Evolutionary conservation across 441 rosid species (phyloP), one percentile per base, ranked within the genome.

Genomic region (Capsella rubella): DNA sequence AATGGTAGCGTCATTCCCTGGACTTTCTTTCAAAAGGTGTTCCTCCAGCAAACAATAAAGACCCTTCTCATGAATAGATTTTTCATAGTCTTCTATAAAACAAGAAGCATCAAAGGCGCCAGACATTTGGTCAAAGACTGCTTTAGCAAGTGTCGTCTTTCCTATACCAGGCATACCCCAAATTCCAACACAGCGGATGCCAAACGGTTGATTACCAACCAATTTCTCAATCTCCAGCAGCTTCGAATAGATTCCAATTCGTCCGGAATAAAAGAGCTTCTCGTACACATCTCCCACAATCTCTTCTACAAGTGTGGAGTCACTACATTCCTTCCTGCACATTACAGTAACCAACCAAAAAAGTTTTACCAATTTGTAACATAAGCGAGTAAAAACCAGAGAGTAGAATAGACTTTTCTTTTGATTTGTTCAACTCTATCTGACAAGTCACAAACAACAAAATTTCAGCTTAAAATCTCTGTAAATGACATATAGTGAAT

Each of bases 111-210:
- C 81, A 31, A 60, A 78, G 4, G 10, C 42, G 0, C 31, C 28
- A 31, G 57, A 62, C 12, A 73, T 27, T 46, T 45, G 59, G 6
- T 54, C 39, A 39, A 60, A 78, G 34, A 67, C 62, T 0, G 70
- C 74, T 66, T 39, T 31, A 35, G 75, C 81, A 40, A 78, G 50
- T n/a, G 63, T 69, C 0, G 78, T 68, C 65, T 76, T 76, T 9
- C 79, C 82, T 27, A 78, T 76, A 2, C 86, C 86, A 39, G 82
- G 81, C 74, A 83, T 81, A 10, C 83, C 84, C 78, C 81, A 82
- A 31, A 83, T 77, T 0, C 83, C 86, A 37, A 81, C 32, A 9
- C 50, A 3, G 3, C 76, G 65, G 56, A 79, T 56, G 10, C 64
- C 75, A 2, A 18, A 11, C 0, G 47, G 71, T 15, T 59, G 58